Conservation (phyloP, 139 green algal species). For the Chlorella sp. region DNA sequence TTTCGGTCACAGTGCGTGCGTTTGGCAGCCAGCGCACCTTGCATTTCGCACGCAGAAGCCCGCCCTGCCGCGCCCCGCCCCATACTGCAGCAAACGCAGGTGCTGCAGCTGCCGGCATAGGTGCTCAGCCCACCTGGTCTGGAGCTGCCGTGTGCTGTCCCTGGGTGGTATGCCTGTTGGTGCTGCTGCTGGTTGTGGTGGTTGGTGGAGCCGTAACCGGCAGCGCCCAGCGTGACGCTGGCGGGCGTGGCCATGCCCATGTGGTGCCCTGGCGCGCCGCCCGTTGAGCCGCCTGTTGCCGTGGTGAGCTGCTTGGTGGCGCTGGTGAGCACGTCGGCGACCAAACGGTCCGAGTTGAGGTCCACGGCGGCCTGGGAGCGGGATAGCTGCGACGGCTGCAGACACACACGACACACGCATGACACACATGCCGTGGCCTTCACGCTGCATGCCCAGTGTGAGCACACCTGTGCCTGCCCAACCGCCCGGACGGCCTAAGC, state of each 20-base stretch:
- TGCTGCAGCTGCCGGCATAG: too few relatives aligned
- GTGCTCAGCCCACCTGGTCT: not conserved
- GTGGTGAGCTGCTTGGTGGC: slow-evolving; percentile 8
- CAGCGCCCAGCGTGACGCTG: too few relatives aligned
- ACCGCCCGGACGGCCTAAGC: not conserved
- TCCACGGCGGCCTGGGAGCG: slow-evolving; percentile 39
- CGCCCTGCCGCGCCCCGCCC: too few relatives aligned
- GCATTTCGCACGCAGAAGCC: too few relatives aligned
- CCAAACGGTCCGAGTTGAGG: slow-evolving; percentile 43
- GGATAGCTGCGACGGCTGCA: slow-evolving; percentile 20
- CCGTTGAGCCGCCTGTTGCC: too few relatives aligned
- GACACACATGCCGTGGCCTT: not conserved
- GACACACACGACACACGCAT: too few relatives aligned
- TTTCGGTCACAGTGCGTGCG: too few relatives aligned
- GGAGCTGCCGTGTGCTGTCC: not conserved
- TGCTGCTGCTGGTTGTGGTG: not conserved
- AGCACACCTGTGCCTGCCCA: not conserved
- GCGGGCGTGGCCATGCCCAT: too few relatives aligned
- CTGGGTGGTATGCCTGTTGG: too few relatives aligned
- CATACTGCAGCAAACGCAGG: too few relatives aligned
- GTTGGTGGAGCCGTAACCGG: not conserved
- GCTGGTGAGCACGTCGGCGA: slow-evolving; percentile 42
- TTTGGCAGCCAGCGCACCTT: too few relatives aligned
- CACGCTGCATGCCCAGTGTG: not conserved
- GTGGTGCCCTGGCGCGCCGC: too few relatives aligned